These are phyloP conservation scores for Gynostemma pentaphyllum DNA, from an alignment of 306 rosid species.

Conservation along the genomic window DNA sequence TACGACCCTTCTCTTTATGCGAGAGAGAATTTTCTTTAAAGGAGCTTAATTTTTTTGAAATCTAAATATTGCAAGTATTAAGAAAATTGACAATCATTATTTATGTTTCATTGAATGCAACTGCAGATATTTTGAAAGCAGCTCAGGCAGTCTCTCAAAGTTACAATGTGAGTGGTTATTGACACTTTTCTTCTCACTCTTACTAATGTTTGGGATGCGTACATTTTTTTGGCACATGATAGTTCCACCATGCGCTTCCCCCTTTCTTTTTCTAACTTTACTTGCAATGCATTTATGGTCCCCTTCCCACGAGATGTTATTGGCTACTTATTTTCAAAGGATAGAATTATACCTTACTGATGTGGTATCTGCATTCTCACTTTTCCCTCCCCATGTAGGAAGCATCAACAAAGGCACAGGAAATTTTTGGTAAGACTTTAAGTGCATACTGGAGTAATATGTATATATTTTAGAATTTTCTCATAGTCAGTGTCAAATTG, in stretches of 20 bases:
- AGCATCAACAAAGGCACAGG: conserved; percentile 59
- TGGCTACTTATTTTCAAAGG: not conserved
- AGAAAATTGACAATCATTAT: not conserved
- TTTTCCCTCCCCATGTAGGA: conserved; percentile 37
- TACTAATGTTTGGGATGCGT: not conserved
- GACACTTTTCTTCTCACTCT: conserved; percentile 2
- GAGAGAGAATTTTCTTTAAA: not conserved
- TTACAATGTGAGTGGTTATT: conserved; percentile 51
- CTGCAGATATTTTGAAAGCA: conserved; percentile 71
- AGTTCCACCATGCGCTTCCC: not conserved
- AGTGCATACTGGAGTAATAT: not conserved
- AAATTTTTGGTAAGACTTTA: conserved; percentile 54
- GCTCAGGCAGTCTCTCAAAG: conserved; percentile 64
- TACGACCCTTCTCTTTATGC: not conserved
- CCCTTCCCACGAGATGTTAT: not conserved
- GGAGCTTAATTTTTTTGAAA: not conserved
- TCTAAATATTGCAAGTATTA: not conserved
- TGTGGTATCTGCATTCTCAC: not conserved
- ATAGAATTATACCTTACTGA: not conserved
- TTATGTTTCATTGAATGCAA: conserved; percentile 17
- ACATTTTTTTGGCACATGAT: not conserved
- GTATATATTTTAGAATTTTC: not conserved
- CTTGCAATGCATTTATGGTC: not conserved
- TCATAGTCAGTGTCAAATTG: not conserved
- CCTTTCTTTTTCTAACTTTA: not conserved